phyloP scores from a whole-genome alignment of 2,329 filamentous ascomycete species.

The Fusarium protoensiforme region DNA sequence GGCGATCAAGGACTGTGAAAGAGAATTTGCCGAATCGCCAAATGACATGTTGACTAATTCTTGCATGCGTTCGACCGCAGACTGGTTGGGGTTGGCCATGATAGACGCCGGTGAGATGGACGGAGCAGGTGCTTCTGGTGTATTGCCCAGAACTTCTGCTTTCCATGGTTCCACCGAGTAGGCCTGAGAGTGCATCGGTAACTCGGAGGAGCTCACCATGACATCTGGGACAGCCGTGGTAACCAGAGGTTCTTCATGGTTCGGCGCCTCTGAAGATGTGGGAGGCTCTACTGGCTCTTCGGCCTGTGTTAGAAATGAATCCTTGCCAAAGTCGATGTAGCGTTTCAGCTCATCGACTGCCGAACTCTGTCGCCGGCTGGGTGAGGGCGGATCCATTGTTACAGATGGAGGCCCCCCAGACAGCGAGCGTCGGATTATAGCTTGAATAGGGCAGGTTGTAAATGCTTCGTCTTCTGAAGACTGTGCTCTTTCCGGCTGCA shows the following conservation, averaged over 20 bases:
- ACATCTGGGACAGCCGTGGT: constrained; percentile 10
- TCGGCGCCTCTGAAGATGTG: constrained; percentile 5
- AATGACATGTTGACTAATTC: constrained; percentile 36
- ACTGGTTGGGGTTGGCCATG: constrained; percentile 35
- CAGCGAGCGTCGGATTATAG: neutral
- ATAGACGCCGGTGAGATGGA: constrained; percentile 44
- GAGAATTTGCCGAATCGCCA: constrained; percentile 22
- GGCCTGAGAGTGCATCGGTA: constrained; percentile 24
- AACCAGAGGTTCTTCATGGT: neutral
- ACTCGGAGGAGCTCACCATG: constrained; percentile 27
- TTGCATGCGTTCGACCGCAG: constrained; percentile 34
- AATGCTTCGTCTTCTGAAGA: neutral
- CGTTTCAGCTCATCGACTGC: constrained; percentile 38
- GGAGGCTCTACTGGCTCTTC: constrained; percentile 10
- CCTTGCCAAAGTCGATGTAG: constrained; percentile 38
- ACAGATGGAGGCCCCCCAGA: neutral
- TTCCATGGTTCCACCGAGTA: constrained; percentile 41
- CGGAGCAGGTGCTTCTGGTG: constrained; percentile 30
- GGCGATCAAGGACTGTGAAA: constrained; percentile 33
- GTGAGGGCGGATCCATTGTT: constrained; percentile 33
- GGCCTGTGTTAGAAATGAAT: constrained; percentile 20
- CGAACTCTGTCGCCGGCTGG: constrained; percentile 21
- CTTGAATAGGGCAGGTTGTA: neutral
- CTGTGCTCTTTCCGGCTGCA: neutral
- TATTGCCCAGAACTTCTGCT: constrained; percentile 34